phyloP scores from a whole-genome alignment of 805 yeast genomes.

The Wickerhamiella siamensis region DNA sequence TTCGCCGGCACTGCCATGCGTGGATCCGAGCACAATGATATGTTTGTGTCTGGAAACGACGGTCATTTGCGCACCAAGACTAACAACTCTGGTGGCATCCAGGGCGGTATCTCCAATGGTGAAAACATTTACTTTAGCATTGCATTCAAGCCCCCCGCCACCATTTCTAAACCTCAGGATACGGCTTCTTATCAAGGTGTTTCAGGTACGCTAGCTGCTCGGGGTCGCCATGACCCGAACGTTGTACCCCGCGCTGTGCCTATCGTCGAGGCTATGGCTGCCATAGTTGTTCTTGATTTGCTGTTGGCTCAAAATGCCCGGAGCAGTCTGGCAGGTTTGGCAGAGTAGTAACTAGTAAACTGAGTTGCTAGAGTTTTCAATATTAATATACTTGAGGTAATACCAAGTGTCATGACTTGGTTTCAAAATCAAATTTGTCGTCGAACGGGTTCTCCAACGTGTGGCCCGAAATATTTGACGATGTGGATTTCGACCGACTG shows the following conservation, averaged over 20 bases:
- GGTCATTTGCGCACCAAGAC: conserved; percentile 70
- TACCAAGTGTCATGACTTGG: not conserved
- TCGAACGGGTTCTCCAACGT: not conserved
- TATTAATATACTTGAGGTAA: not conserved
- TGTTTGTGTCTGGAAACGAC: conserved; percentile 50
- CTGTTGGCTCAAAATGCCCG: conserved; percentile 76
- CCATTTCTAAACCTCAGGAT: conserved; percentile 82
- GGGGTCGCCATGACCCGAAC: conserved; percentile 97
- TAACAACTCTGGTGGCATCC: conserved; percentile 92
- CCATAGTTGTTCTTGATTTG: conserved; percentile 82
- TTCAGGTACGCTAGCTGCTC: conserved; percentile 78
- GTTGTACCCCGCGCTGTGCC: conserved; percentile 98
- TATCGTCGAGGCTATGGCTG: conserved; percentile 96
- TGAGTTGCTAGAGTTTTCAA: not conserved
- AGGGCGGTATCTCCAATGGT: conserved; percentile 96
- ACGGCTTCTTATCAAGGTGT: conserved; percentile 84
- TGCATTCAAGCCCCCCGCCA: conserved; percentile 97
- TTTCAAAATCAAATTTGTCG: conserved; percentile 4
- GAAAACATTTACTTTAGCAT: conserved; percentile 88
- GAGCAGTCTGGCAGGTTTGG: conserved; percentile 32
- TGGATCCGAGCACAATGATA: conserved; percentile 89
- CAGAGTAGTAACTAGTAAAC: conserved; percentile 11
- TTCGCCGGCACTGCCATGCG: conserved; percentile 79
- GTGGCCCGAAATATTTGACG: not conserved
- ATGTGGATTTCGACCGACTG: not conserved